Percentiles rank a stretch among this genome's conserved stretches.
phyloP scores from a whole-genome alignment of 768 basidiomycete genomes.

The Tricholoma sp. region DNA sequence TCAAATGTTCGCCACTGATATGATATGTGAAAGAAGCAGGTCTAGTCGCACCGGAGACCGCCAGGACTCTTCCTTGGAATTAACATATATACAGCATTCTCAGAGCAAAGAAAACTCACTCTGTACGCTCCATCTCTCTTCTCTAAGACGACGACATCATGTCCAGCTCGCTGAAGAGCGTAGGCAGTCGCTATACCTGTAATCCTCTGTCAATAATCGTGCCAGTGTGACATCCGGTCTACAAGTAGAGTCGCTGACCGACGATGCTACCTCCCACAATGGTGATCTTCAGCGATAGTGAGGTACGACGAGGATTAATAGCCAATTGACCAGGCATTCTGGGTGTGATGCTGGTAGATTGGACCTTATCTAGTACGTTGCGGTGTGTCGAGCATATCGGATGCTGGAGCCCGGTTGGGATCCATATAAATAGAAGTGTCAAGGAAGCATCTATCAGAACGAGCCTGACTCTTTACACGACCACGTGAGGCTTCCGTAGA shows the following conservation, averaged over 20 bases:
- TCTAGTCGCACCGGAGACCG: slow-evolving; percentile 31
- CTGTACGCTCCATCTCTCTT: slow-evolving; percentile 35
- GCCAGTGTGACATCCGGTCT: neutral
- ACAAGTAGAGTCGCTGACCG: slow-evolving; percentile 16
- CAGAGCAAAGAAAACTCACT: slow-evolving; percentile 22
- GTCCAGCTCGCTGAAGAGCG: slow-evolving; percentile 51
- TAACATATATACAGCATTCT: neutral
- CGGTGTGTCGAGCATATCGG: neutral
- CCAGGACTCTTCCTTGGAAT: slow-evolving; percentile 27
- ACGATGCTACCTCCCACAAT: slow-evolving; percentile 45
- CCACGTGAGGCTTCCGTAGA: slow-evolving; percentile 6
- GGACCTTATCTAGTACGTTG: neutral
- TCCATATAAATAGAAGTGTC: slow-evolving; percentile 12
- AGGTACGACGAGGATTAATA: slow-evolving; percentile 20
- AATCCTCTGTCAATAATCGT: neutral
- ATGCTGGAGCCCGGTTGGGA: neutral
- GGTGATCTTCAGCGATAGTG: slow-evolving; percentile 28
- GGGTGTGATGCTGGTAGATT: neutral
- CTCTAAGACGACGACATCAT: slow-evolving; percentile 57
- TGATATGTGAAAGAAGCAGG: neutral
- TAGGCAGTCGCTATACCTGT: slow-evolving; percentile 52
- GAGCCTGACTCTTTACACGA: neutral
- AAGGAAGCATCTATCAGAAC: slow-evolving; percentile 15
- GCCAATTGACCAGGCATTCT: slow-evolving; percentile 24
- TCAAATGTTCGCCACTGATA: neutral